Base-by-base conservation (phyloP, 305 asterid genomes). In the Plantago lanceolata region DNA sequence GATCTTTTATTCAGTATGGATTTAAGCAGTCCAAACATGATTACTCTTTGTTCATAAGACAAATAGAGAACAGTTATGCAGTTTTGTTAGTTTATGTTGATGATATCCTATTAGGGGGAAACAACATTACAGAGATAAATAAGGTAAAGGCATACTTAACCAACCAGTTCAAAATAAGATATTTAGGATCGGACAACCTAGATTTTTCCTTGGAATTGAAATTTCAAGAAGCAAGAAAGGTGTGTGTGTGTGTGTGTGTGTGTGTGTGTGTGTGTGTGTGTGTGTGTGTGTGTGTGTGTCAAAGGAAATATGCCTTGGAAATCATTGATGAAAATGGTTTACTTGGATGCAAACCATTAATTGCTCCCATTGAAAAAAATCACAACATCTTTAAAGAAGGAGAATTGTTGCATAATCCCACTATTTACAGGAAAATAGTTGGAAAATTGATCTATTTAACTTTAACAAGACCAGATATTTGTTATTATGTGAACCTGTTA, bases 1-100 rank as follows among this genome's bases (percentile, higher is more conserved):
- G 2, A 15, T 48, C 20, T 0, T 16, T 48, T 3, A 4, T 1
- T 0, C 0, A 3, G 1, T 16, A 0, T 48, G 19, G 52, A 7
- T 48, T 48, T 16, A n/a, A 2, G 0, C 52, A 48, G 5, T 48
- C 52, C 0, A 48, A 48, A 16, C 19, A n/a, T 48, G 52, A 48
- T 4, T 48, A 19, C 5, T 15, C 19, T 2, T n/a, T 48, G 52
- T 48, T 48, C n/a, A 48, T 19, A 4, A 48, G n/a, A 9, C 2
- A 48, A 11, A 48, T 0, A 0, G 19, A 0, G 2, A 2, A 5
- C 1, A 0, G 18, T 16, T 0, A 16, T 0, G n/a, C 13, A 0
- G 2, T 12, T 14, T 9, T 14, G 1, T 1, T n/a, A 16, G 52
- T 48, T 3, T 48, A 48, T 48, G 52, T 48, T 0, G 52, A 48